Conservation (phyloP, 805 yeast genomes). For the Starmerella scarabaei region DNA sequence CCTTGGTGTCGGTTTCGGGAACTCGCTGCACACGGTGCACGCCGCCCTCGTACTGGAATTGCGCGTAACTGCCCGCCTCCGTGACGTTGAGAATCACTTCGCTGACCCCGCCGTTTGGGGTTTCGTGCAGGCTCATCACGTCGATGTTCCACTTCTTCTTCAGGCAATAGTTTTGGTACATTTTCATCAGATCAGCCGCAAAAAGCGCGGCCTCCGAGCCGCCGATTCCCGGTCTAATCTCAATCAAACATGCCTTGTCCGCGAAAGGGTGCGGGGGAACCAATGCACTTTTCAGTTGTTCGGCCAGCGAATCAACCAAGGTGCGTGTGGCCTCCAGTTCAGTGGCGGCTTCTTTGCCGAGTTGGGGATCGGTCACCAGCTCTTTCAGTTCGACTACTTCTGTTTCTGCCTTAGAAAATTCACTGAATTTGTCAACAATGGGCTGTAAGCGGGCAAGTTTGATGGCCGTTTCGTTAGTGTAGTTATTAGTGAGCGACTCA, state of each 20-base stretch:
- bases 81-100: conserved; percentile 68
- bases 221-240: conserved; percentile 90
- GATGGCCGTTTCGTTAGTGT: conserved; percentile 36
- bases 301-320: conserved; percentile 32
- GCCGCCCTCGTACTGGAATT: conserved; percentile 75
- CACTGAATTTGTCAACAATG: conserved; percentile 32
- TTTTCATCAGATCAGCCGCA: conserved; percentile 60
- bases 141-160: conserved; percentile 53
- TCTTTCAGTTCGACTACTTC: conserved; percentile 33
- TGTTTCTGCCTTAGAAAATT: conserved; percentile 27
- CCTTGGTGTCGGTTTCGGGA: conserved; percentile 87
- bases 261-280: conserved; percentile 68
- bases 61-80: conserved; percentile 62
- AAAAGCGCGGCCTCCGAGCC: conserved; percentile 88
- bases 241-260: conserved; percentile 66
- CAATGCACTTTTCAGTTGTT: conserved; percentile 40
- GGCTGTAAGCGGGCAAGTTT: conserved; percentile 35
- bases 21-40: conserved; percentile 92
- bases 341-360: conserved; percentile 45
- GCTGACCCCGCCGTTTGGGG: conserved; percentile 47
- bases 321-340: conserved; percentile 45
- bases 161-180: conserved; percentile 68
- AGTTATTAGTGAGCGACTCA: conserved; percentile 28
- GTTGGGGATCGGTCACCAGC: conserved; percentile 35
- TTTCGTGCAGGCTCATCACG: conserved; percentile 43